phyloP scores from a whole-genome alignment of 2,329 filamentous ascomycete species.

The Aureobasidium sp. region DNA sequence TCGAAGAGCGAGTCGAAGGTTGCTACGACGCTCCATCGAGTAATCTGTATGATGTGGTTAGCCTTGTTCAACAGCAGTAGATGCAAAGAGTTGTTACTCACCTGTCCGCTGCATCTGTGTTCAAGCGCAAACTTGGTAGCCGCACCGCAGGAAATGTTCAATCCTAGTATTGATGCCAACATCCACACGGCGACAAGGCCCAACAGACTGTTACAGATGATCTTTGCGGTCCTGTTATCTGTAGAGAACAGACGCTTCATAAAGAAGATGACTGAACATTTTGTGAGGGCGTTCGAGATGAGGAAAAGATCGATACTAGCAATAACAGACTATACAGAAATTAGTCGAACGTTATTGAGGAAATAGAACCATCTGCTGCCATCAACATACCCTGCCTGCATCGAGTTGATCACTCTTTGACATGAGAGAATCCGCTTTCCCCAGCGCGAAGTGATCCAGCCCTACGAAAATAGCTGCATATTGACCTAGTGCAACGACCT shows the following conservation, averaged over 20 bases:
- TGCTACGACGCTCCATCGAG: slow-evolving; percentile 21
- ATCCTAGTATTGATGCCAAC: slow-evolving; percentile 18
- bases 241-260: slow-evolving; percentile 24
- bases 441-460: slow-evolving; percentile 11
- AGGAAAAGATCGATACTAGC: slow-evolving; percentile 22
- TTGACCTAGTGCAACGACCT: slow-evolving; percentile 17
- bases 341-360: background rate
- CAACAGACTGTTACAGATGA: slow-evolving; percentile 14
- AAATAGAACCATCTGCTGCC: background rate
- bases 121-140: background rate
- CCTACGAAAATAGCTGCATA: slow-evolving; percentile 18
- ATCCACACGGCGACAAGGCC: slow-evolving; percentile 19
- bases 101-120: slow-evolving; percentile 14
- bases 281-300: slow-evolving; percentile 19
- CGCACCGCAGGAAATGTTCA: slow-evolving; percentile 1
- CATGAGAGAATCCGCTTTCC: background rate
- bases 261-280: slow-evolving; percentile 23
- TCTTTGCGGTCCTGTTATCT: slow-evolving; percentile 18
- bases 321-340: slow-evolving; percentile 15
- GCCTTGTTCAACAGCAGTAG: background rate
- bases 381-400: background rate
- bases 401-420: background rate
- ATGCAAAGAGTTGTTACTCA: background rate
- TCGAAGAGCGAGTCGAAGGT: slow-evolving; percentile 22
- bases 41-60: slow-evolving; percentile 6